Evolutionary conservation across 176 grass and related monocot genomes (phyloP), one percentile per base, ranked within the genome.

Genomic region (Oropetium thomaeum): DNA sequence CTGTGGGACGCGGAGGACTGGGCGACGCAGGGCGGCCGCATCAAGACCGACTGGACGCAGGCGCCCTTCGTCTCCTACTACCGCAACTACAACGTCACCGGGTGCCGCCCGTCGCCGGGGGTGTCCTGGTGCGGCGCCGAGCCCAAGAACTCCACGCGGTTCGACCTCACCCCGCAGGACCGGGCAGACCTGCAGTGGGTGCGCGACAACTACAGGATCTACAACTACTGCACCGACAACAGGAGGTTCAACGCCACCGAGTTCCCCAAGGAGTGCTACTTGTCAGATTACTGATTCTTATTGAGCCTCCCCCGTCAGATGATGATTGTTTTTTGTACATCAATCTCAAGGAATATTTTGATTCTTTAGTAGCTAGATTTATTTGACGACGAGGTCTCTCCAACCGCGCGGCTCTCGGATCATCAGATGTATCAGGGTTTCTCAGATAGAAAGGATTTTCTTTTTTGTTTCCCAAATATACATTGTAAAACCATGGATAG

Each of bases 1-100:
- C 80, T 96, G 37, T 96, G 89, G 89, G 67, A 75, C 69, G 92
- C 77, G 0, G 92, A 96, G 23, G 83, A 79, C 73, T 96, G 92
- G 92, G 92, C 92, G 59, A 96, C 92, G 33, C 44, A 86, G 67
- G 88, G 92, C 23, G 92, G 92, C 0, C 57, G 69, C 1, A 22
- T 89, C 58, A 96, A 96, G 89, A 92, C 87, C 8, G 86, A 96
- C 89, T 92, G 92, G 92, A 8, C 16, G n/a, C 19, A 43, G 42
- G 58, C 83, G 69, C 92, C 92, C 15, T 96, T 96, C 85, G 72
- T 77, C 29, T 62, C 86, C 58, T 77, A 84, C 83, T 96, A 89
- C 89, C 71, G 79, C 7, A 77, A 81, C 77, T 85, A 65, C 78
- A 82, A 20, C 52, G 45, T 33, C 59, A 12, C 70, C 35, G 19